Conservation (phyloP, 2,329 filamentous ascomycete species). For the Alternaria gansuensis region DNA sequence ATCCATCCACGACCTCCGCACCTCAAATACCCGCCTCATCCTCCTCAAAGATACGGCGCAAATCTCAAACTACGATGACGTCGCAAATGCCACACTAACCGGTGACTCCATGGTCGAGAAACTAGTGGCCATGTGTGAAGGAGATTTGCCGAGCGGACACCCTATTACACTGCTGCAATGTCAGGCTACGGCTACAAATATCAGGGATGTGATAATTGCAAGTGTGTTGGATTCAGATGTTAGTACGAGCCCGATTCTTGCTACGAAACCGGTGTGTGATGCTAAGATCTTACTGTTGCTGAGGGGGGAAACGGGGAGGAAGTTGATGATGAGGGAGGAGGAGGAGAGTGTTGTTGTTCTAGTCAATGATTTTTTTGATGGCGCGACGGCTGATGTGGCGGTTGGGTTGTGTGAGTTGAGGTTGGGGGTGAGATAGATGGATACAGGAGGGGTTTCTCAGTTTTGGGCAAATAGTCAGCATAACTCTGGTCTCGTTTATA, state of each 20-base stretch:
- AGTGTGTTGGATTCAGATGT: conserved; percentile 58
- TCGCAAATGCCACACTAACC: conserved; percentile 43
- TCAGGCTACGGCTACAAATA: conserved; percentile 63
- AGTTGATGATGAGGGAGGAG: conserved; percentile 51
- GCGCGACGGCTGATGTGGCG: conserved; percentile 59
- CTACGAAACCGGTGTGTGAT: conserved; percentile 62
- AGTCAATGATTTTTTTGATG: conserved; percentile 63
- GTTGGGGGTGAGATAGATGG: conserved; percentile 29
- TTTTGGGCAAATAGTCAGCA: too few relatives aligned
- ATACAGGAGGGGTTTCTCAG: too few relatives aligned
- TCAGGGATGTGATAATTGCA: conserved; percentile 58
- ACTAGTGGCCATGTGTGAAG: conserved; percentile 30
- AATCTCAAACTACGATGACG: conserved; percentile 48
- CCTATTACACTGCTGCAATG: conserved; percentile 54
- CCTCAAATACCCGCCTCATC: conserved; percentile 40
- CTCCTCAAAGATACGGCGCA: conserved; percentile 36
- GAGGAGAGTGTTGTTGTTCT: conserved; percentile 59
- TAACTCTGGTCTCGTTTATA: too few relatives aligned
- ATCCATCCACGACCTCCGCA: conserved; percentile 39
- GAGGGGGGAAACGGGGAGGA: conserved; percentile 52
- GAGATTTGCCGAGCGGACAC: conserved; percentile 31
- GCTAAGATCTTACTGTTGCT: conserved; percentile 61
- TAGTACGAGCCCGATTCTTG: conserved; percentile 57
- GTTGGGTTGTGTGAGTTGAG: conserved; percentile 54
- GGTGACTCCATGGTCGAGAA: conserved; percentile 44